Evolutionary conservation across 257 asterid genomes (phyloP).

Genomic region (Avicennia marina): DNA sequence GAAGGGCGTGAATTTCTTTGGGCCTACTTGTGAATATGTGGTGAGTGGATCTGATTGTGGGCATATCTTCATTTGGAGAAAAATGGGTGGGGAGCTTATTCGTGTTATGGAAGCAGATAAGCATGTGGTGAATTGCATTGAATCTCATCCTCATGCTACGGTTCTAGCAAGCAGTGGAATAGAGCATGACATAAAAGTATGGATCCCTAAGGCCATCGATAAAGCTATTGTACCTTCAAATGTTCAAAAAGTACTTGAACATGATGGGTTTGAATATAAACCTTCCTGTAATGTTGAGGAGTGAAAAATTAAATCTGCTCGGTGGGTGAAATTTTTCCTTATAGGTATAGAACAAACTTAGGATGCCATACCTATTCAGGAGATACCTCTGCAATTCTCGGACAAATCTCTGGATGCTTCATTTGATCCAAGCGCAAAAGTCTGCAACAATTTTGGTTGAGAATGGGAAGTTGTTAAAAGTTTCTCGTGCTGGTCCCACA

Average conservation of each 20-base stretch:
- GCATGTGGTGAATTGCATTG: slow-evolving; percentile 72
- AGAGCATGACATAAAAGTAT: slow-evolving; percentile 70
- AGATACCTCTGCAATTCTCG: no score
- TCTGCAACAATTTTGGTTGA: no score
- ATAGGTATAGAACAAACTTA: no score
- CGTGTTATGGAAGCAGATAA: slow-evolving; percentile 87
- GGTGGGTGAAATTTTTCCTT: no score
- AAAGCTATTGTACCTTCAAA: slow-evolving; percentile 61
- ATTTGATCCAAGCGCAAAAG: no score
- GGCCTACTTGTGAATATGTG: slow-evolving; percentile 84
- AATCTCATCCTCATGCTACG: slow-evolving; percentile 73
- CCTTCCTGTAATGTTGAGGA: no score
- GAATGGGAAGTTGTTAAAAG: no score
- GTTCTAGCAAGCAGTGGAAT: slow-evolving; percentile 86
- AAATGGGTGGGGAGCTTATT: slow-evolving; percentile 71
- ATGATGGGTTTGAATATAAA: no score
- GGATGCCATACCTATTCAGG: no score
- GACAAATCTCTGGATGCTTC: no score
- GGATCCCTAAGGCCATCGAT: slow-evolving; percentile 74
- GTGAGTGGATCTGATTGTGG: slow-evolving; percentile 96
- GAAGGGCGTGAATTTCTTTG: slow-evolving; percentile 81
- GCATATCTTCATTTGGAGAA: slow-evolving; percentile 85
- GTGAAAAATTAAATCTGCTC: no score
- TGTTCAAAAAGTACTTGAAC: slow-evolving; percentile 50
- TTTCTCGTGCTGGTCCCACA: no score